Evolutionary conservation across 2,329 filamentous ascomycete genomes (phyloP), one percentile per base, ranked within the genome.

Genomic region (Colletotrichum falcatum): DNA sequence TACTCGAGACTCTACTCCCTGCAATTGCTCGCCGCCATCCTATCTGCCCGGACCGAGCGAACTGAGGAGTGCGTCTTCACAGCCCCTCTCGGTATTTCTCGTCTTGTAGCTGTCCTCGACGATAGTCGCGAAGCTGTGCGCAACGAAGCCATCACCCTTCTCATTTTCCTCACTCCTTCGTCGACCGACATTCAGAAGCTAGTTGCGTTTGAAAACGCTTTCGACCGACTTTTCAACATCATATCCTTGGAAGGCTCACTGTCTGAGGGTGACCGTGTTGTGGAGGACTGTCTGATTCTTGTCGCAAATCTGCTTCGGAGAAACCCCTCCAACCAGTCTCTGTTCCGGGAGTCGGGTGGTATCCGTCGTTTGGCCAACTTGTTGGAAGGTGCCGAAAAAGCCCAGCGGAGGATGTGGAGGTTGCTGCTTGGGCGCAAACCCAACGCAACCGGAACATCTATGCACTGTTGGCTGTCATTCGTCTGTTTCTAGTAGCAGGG

Each of bases 61-160:
- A 96, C 96, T 1, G 95, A 98, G 80, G 95, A 98, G 84, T 97
- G 94, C 80, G 91, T 99, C 55, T 91, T 97, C 70, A 93, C 91
- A 5, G 95, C 96, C 2, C 95, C 94, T 1, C 83, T 97, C 35
- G 96, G 95, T 33, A 94, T 97, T 60, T 93, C 94, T 39, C 90
- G 94, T 65, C 86, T 99, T 18, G 95, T 97, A 46, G 90, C 90
- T 66, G 89, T 92, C 7, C 86, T 99, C 51, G 94, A 97, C 76
- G 96, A 99, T 78, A 87, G 86, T 58, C 89, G 94, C 74, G 96
- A 99, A 75, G 94, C 94, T 20, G 87, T 98, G 58, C 90, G 95
- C 72, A 97, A 97, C 81, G 94, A 97, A 82, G 94, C 91, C 5
- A 87, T 99, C 35, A 87, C 92, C n/a, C 87, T 99, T 18, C 88